Evolutionary conservation across 129 eudicot genomes (phyloP).

Genomic region (Cynara cardunculus): DNA sequence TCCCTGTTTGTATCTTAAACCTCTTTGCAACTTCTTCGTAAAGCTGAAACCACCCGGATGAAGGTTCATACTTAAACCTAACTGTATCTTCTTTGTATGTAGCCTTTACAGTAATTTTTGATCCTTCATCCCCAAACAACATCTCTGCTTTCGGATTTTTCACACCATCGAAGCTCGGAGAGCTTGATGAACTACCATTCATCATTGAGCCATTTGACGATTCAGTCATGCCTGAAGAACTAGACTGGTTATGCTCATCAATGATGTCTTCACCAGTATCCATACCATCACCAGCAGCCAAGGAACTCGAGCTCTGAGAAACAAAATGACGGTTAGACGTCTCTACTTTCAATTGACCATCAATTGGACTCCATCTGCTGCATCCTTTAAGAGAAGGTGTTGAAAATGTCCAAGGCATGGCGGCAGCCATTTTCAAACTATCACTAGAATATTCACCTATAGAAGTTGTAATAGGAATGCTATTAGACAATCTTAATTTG

Average conservation of each 20-base stretch:
- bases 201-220: constrained; percentile 69
- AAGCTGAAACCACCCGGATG: constrained; percentile 65
- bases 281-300: constrained; percentile 35
- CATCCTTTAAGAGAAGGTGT: constrained; percentile 14
- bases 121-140: constrained; percentile 36
- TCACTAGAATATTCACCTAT: constrained; percentile 16
- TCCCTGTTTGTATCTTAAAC: constrained; percentile 62
- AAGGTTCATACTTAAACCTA: constrained; percentile 66
- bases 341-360: constrained; percentile 19
- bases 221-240: constrained; percentile 62
- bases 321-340: constrained; percentile 24
- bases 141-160: constrained; percentile 28
- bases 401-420: constrained; percentile 33
- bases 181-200: constrained; percentile 67
- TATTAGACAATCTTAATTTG: constrained; percentile 15
- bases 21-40: constrained; percentile 82
- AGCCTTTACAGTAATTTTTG: constrained; percentile 64
- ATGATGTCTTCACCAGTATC: constrained; percentile 32
- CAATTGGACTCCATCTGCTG: constrained; percentile 20
- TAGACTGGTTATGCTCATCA: constrained; percentile 43
- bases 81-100: constrained; percentile 67
- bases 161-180: constrained; percentile 38
- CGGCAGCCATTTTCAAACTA: constrained; percentile 29
- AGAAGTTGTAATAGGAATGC: constrained; percentile 23
- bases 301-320: constrained; percentile 34